These are phyloP conservation scores for Ophiostoma angusticollis DNA, from an alignment of 2,329 filamentous ascomycete species.

Conservation along the genomic window DNA sequence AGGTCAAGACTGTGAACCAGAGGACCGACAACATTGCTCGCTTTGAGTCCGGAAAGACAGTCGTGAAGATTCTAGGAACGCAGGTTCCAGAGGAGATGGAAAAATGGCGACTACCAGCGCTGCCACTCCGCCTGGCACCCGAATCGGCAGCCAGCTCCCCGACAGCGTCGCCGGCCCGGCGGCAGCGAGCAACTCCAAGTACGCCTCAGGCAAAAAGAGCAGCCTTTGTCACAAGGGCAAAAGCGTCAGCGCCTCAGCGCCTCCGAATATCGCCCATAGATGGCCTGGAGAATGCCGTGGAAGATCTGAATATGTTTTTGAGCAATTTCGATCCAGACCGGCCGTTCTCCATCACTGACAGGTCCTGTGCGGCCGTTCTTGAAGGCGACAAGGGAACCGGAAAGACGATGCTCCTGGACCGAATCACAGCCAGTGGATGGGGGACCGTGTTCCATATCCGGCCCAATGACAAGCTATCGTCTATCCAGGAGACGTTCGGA, in stretches of 20 bases:
- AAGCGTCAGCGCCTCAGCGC: slow-evolving; percentile 15
- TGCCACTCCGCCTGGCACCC: background rate
- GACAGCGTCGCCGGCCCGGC: slow-evolving; percentile 2
- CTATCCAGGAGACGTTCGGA: slow-evolving; percentile 55
- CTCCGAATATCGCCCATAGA: slow-evolving; percentile 46
- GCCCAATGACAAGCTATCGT: slow-evolving; percentile 40
- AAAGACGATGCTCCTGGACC: slow-evolving; percentile 62
- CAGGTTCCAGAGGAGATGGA: no score
- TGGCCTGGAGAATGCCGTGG: slow-evolving; percentile 52
- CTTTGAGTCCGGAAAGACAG: slow-evolving; percentile 22
- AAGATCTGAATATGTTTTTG: slow-evolving; percentile 55
- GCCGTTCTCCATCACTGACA: slow-evolving; percentile 15
- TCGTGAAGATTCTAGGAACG: slow-evolving; percentile 25
- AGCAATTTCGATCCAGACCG: slow-evolving; percentile 15
- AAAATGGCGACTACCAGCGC: slow-evolving; percentile 1
- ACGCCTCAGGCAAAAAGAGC: background rate
- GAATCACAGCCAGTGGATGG: slow-evolving; percentile 57
- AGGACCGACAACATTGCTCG: slow-evolving; percentile 31
- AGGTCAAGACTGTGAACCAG: slow-evolving; percentile 42
- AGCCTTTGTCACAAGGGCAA: slow-evolving; percentile 1
- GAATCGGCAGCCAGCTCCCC: slow-evolving; percentile 4
- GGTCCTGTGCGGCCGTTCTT: slow-evolving; percentile 50
- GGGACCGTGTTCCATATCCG: slow-evolving; percentile 52
- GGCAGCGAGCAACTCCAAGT: no score
- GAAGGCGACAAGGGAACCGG: slow-evolving; percentile 77